Conservation (phyloP, 176 grass and related monocot species). For the Puya raimondii region DNA sequence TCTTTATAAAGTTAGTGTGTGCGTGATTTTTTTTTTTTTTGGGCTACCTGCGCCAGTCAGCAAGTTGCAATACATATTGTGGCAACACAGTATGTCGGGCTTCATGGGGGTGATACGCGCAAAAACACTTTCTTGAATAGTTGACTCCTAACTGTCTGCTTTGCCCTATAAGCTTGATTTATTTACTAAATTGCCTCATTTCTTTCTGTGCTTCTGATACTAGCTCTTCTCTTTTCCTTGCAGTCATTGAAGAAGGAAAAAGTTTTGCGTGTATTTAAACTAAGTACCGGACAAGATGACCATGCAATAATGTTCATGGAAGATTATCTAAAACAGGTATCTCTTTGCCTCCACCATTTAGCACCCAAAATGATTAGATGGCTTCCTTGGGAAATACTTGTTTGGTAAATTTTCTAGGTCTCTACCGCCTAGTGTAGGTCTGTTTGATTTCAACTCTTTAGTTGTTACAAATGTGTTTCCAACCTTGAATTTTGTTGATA, state of each 20-base stretch:
- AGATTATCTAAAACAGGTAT: conserved; percentile 81
- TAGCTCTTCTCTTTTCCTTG: conserved; percentile 4
- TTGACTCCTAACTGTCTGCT: not conserved
- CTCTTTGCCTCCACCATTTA: conserved; percentile 5
- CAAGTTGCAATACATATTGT: too few relatives aligned
- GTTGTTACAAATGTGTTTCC: too few relatives aligned
- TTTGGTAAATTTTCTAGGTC: too few relatives aligned
- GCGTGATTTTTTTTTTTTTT: not conserved
- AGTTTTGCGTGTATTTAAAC: conserved; percentile 62
- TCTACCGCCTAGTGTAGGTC: not conserved
- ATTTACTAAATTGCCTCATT: not conserved
- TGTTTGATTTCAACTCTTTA: not conserved
- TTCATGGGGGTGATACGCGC: too few relatives aligned
- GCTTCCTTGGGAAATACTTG: too few relatives aligned
- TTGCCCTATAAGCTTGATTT: not conserved
- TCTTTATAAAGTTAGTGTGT: not conserved
- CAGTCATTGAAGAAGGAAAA: conserved; percentile 68
- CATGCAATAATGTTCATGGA: conserved; percentile 89
- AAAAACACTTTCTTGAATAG: not conserved
- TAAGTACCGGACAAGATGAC: conserved; percentile 78
- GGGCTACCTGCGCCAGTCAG: too few relatives aligned
- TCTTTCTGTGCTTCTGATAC: conserved; percentile 13
- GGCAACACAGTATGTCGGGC: too few relatives aligned
- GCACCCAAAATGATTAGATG: not conserved
- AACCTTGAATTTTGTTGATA: too few relatives aligned